phyloP scores from a whole-genome alignment of 257 asterid species.

The Ehretia macrophylla region DNA sequence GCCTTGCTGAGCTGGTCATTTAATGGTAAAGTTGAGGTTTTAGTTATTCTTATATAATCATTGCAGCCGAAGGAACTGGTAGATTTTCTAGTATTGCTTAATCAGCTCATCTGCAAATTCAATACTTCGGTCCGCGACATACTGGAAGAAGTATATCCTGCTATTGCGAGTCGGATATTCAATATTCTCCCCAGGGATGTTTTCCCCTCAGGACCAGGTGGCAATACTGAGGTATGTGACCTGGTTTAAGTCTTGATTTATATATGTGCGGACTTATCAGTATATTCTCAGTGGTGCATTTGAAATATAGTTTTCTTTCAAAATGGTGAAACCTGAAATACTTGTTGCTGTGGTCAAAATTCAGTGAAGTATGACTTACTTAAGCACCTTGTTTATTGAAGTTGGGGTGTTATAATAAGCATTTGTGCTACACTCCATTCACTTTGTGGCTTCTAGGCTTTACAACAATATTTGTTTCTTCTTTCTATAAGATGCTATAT shows the following conservation, averaged over 20 bases:
- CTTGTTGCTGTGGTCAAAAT: no score
- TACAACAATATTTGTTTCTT: no score
- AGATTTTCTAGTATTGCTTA: constrained; percentile 76
- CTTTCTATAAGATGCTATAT: neutral
- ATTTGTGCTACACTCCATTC: no score
- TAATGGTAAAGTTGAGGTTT: neutral
- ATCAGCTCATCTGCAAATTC: constrained; percentile 94
- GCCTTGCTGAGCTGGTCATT: no score
- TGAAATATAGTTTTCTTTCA: no score
- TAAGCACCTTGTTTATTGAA: no score
- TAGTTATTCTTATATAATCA: constrained; percentile 8
- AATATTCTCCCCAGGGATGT: constrained; percentile 68
- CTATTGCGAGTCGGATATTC: constrained; percentile 62
- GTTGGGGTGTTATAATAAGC: neutral
- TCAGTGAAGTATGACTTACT: no score
- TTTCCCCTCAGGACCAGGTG: constrained; percentile 66
- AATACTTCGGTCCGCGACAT: constrained; percentile 55
- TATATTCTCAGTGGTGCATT: no score
- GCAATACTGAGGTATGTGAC: constrained; percentile 75
- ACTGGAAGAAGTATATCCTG: constrained; percentile 81
- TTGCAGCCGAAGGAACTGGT: constrained; percentile 89
- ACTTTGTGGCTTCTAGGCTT: no score
- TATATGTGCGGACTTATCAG: neutral
- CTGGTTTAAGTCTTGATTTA: neutral
- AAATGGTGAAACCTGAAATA: no score